Base-by-base conservation (phyloP, 2,329 filamentous ascomycete genomes). In the Rugonectria rugulosa region DNA sequence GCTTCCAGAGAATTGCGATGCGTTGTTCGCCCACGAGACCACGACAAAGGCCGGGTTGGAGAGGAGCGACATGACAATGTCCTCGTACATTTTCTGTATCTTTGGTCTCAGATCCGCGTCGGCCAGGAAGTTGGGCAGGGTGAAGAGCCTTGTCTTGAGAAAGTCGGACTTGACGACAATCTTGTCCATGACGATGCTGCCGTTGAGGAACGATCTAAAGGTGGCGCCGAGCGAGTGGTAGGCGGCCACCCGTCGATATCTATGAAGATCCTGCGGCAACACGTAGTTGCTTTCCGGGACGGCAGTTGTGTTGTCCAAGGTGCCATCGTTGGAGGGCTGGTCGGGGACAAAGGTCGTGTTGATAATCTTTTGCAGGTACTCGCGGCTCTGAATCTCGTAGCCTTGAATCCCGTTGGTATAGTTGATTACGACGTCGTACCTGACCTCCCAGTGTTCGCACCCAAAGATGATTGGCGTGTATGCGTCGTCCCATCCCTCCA, bases 361-460 rank as follows among this genome's bases (percentile, higher is more conserved):
- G 2, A 63, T 2, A 0, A 65, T 21, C 21, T 46, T 60, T 2
- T 24, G 29, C 0, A 61, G 0, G 0, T 29, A 47, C 0, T 41
- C 23, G 0, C 52, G 41, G 0, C 3, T 0, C 0, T 14, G 17
- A 1, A 56, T 29, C 1, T 15, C 12, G 3, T 47, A 40, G 1
- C 23, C 46, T 12, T 57, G 59, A 0, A 15, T 5, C 0, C 45
- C 42, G 6, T 47, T 15, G 0, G 34, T 14, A 9, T 45, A 55
- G 1, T 44, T 19, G 6, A 55, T 55, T 1, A 21, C 20, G 0
- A 64, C 17, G 0, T 15, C 50, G 8, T 65, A 59, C 0, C 53
- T 41, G 1, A 49, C 49, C 9, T 57, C 26, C 0, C 43, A 53
- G 19, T 63, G 44, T 14, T 63, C 49, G 10, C 59, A 59, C 1